Conservation (phyloP, 2,329 filamentous ascomycete species). For the Xylariomycetidae sp. region DNA sequence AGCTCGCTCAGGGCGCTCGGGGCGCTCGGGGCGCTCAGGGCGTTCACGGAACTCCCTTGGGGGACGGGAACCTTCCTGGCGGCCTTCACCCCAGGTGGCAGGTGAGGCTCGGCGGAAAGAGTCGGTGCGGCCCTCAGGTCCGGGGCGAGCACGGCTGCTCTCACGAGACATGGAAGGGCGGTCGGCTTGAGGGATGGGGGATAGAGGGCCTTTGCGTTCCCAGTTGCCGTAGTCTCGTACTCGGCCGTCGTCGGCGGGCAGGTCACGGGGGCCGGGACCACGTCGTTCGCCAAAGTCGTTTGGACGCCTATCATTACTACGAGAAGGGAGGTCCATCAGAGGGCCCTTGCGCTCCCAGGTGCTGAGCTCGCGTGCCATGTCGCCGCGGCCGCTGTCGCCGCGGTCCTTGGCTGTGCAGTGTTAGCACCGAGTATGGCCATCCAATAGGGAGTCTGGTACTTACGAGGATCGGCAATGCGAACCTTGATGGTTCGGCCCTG, state of each 20-base stretch:
- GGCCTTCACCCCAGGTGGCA: constrained; percentile 68
- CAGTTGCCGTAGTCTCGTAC: constrained; percentile 79
- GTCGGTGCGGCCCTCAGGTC: constrained; percentile 54
- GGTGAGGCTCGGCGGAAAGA: constrained; percentile 62
- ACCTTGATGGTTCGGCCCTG: constrained; percentile 86
- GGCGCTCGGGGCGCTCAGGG: constrained; percentile 65
- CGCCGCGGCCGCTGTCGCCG: constrained; percentile 47
- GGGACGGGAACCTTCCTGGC: constrained; percentile 71
- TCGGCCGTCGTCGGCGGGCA: constrained; percentile 67
- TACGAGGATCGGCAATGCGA: constrained; percentile 97
- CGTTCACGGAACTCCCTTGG: constrained; percentile 72
- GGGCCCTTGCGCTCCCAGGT: constrained; percentile 95
- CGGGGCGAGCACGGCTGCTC: constrained; percentile 45
- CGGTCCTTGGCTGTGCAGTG: constrained; percentile 70
- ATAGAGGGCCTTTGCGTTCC: constrained; percentile 90
- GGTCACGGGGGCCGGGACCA: constrained; percentile 54
- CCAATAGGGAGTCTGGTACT: no score
- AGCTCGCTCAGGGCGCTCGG: constrained; percentile 45
- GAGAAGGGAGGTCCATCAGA: constrained; percentile 58
- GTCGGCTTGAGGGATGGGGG: constrained; percentile 56
- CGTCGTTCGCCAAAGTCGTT: constrained; percentile 59
- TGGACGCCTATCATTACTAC: constrained; percentile 39
- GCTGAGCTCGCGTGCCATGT: constrained; percentile 69
- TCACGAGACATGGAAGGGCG: constrained; percentile 45
- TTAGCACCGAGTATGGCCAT: constrained; percentile 4